phyloP scores from a whole-genome alignment of 129 eudicot species.

The Glebionis coronaria region DNA sequence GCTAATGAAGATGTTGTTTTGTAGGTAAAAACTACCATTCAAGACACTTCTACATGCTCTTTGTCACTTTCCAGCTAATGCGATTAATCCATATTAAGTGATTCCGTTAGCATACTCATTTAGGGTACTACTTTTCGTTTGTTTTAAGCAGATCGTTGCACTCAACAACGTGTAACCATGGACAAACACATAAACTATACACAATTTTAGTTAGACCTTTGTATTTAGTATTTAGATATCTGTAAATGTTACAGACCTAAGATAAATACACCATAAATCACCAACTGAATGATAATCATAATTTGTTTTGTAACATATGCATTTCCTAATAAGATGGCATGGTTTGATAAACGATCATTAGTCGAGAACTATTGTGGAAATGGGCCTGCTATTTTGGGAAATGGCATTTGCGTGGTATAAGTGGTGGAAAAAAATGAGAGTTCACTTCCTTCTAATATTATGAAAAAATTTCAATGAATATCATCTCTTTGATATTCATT shows the following conservation, averaged over 20 bases:
- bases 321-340: too few species aligned
- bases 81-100: constrained; percentile 80
- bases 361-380: too few species aligned
- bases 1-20: constrained; percentile 5
- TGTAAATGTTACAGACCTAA: neutral
- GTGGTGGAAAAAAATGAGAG: too few species aligned
- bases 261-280: neutral
- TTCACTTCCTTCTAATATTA: too few species aligned
- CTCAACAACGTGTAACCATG: neutral
- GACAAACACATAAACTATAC: neutral
- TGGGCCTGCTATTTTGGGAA: too few species aligned
- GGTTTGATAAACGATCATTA: too few species aligned
- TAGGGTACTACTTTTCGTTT: constrained; percentile 41
- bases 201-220: neutral
- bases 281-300: too few species aligned
- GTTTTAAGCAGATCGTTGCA: neutral
- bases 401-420: too few species aligned
- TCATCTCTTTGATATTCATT: too few species aligned
- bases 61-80: constrained; percentile 89
- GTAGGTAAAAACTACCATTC: constrained; percentile 80
- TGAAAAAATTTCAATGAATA: too few species aligned
- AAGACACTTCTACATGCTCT: constrained; percentile 83
- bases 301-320: too few species aligned
- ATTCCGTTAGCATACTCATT: constrained; percentile 86
- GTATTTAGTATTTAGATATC: constrained; percentile 4